A percentile compares a stretch with the other conserved stretches of the same genome.
Evolutionary conservation across 805 yeast species (phyloP).

Genomic region (Tetrapisispora namnaoensis): DNA sequence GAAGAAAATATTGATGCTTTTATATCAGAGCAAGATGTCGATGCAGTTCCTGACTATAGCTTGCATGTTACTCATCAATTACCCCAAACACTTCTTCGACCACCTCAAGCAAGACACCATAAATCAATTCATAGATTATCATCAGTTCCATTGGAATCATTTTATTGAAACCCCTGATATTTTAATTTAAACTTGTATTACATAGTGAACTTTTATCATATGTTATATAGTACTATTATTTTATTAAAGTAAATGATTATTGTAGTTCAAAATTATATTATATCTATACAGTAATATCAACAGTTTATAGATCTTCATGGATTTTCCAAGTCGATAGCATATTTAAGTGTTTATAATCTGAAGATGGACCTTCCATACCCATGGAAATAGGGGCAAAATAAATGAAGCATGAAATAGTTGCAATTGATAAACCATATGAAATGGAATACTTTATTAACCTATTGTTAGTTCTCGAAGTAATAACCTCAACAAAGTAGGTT

Average conservation of each 20-base stretch:
- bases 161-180: neutral
- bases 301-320: slow-evolving; percentile 10
- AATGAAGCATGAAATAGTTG: slow-evolving; percentile 46
- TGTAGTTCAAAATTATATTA: neutral
- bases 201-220: neutral
- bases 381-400: slow-evolving; percentile 53
- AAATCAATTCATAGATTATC: neutral
- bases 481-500: slow-evolving; percentile 44
- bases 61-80: neutral
- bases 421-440: slow-evolving; percentile 34
- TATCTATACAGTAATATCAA: neutral
- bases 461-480: slow-evolving; percentile 6
- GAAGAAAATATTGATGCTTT: neutral
- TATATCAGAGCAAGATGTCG: neutral
- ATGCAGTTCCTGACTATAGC: neutral
- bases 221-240: neutral
- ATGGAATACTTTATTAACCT: slow-evolving; percentile 30
- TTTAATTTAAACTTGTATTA: neutral
- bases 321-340: slow-evolving; percentile 43
- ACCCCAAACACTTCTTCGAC: slow-evolving; percentile 1
- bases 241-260: neutral
- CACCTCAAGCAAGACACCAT: slow-evolving; percentile 6
- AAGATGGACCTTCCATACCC: slow-evolving; percentile 50
- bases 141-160: neutral
- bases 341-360: slow-evolving; percentile 35